Percentiles rank a stretch among this genome's conserved stretches.
These are phyloP conservation scores for Elongisporangium undulatum DNA, from an alignment of 352 stramenopile genomes.

Conservation along the genomic window DNA sequence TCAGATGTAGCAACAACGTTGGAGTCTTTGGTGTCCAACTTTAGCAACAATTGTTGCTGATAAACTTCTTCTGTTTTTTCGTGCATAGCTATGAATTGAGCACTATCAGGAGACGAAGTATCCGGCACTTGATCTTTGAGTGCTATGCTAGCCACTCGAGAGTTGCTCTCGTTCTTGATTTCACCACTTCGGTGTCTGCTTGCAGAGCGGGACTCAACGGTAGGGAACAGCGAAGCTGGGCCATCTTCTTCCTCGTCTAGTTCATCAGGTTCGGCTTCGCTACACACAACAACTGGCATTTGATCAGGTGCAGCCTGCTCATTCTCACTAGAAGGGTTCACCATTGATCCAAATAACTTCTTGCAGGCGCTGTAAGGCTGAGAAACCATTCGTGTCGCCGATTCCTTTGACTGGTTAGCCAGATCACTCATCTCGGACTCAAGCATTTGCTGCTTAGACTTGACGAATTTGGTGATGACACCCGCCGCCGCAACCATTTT, in stretches of 20 bases:
- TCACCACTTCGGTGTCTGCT: not conserved
- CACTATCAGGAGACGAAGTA: too few relatives aligned
- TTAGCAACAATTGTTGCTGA: not conserved
- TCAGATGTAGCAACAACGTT: not conserved
- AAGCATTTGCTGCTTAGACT: constrained; percentile 28
- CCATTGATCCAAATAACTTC: constrained; percentile 20
- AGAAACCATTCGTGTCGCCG: constrained; percentile 21
- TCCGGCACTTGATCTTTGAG: not conserved
- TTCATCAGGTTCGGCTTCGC: constrained; percentile 5
- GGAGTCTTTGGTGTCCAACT: not conserved
- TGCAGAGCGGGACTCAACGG: not conserved
- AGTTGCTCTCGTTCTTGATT: not conserved
- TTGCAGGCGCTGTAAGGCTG: constrained; percentile 31
- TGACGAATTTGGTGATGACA: constrained; percentile 32
- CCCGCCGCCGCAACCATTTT: constrained; percentile 25
- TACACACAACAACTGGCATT: not conserved
- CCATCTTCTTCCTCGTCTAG: not conserved
- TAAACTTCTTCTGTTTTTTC: not conserved
- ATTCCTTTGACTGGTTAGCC: constrained; percentile 32
- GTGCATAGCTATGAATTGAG: too few relatives aligned
- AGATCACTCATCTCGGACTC: constrained; percentile 32
- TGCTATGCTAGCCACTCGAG: not conserved
- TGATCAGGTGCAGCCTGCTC: not conserved
- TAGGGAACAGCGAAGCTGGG: not conserved
- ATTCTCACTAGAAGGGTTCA: not conserved